Evolutionary conservation across 805 yeast genomes (phyloP), one percentile per base, ranked within the genome.

Genomic region (Yamadazyma scolyti): DNA sequence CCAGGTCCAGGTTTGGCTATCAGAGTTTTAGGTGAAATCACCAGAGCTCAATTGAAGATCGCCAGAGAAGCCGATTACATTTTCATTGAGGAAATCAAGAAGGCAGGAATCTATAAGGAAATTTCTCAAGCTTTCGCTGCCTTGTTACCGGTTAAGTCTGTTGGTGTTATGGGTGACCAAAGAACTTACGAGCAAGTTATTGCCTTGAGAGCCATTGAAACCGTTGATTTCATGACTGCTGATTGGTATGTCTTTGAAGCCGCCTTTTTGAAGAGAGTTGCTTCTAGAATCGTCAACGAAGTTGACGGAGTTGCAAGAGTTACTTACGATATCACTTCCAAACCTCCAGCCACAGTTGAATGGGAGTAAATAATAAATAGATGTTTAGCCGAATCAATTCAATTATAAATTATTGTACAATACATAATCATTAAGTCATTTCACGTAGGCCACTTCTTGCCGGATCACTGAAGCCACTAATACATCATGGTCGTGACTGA

Each of bases 1-100:
- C 99, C 99, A 52, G 99, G 99, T 59, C 99, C 99, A 60, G 99
- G 99, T 71, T 84, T 93, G 57, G 99, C 97, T 48, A 93, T 93
- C 61, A 82, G 99, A 68, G 94, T 93, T 34, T 72, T 93, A 28
- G 99, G 99, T 49, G 97, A 90, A 69, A 97, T 93, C 43, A 85
- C 96, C 37, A 83, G 78, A 47, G 79, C 72, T 45, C 98, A 93
- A 70, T 93, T 93, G 36, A 90, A 79, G 56, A 93, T 93, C 56
- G 98, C 97, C 26, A 83, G 97, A 68, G 90, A 87, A 59, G 98
- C 99, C 41, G 99, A 93, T 61, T 73, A 71, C 62, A 93, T 93
- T 52, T 93, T 85, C 74, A 93, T 93, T 55, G 95, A 85, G 65
- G 99, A 93, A 73, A 93, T 93, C 61, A 84, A 75, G 57, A 78